These are phyloP conservation scores for Cinnamomum micranthum DNA, from an alignment of 164 flowering plant genomes.

Conservation along the genomic window DNA sequence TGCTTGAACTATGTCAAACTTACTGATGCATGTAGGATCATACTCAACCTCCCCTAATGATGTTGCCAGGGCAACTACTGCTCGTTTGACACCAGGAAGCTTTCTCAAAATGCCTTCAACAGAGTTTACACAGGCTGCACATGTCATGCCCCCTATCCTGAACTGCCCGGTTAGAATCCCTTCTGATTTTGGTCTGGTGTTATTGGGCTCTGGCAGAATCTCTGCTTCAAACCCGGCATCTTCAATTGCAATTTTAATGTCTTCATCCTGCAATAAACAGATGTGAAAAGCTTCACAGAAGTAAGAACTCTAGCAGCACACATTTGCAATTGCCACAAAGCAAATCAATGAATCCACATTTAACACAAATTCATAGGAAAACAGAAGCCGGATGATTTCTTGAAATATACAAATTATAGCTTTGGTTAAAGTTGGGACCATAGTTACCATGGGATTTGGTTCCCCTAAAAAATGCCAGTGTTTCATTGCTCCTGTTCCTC, in stretches of 20 bases:
- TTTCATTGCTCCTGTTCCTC: too few species aligned
- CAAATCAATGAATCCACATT: too few species aligned
- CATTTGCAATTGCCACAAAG: too few species aligned
- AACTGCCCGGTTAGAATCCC: slow-evolving; percentile 70
- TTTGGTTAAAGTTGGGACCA: too few species aligned
- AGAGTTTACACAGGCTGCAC: slow-evolving; percentile 95
- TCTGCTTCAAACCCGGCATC: slow-evolving; percentile 99
- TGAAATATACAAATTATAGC: too few species aligned
- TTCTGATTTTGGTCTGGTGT: slow-evolving; percentile 25
- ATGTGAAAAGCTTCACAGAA: background rate
- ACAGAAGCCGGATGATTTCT: too few species aligned
- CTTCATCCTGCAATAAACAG: slow-evolving; percentile 59
- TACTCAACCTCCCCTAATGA: slow-evolving; percentile 92
- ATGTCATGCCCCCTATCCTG: slow-evolving; percentile 96
- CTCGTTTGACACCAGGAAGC: slow-evolving; percentile 81
- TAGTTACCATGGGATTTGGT: too few species aligned
- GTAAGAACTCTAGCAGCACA: background rate
- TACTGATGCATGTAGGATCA: slow-evolving; percentile 59
- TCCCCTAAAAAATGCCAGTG: too few species aligned
- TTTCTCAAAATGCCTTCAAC: slow-evolving; percentile 83
- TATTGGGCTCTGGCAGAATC: slow-evolving; percentile 50
- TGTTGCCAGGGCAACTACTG: slow-evolving; percentile 91
- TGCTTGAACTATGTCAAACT: slow-evolving; percentile 78
- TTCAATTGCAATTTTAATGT: slow-evolving; percentile 79
- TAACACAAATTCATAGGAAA: too few species aligned